A percentile compares a stretch with the other conserved stretches of the same genome.
Evolutionary conservation across 495 filamentous ascomycete species (phyloP).

Genomic region (Hypoxylon cercidicola): DNA sequence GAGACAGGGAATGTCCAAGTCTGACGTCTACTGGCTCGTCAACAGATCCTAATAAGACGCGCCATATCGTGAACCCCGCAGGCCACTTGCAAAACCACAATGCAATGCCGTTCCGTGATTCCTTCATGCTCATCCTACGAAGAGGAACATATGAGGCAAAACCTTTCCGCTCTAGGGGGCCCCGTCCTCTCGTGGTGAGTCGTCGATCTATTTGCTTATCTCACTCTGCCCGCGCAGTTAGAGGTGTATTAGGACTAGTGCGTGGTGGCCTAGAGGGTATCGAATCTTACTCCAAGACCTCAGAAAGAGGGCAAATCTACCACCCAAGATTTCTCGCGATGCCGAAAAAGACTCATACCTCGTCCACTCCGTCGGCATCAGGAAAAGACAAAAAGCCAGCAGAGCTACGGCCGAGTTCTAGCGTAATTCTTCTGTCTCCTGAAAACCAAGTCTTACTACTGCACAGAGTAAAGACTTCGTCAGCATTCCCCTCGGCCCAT

Average conservation of each 20-base stretch:
- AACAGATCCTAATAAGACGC: no score
- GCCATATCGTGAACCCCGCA: background rate
- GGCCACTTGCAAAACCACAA: background rate
- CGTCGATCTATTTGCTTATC: constrained; percentile 13
- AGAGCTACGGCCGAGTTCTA: constrained; percentile 53
- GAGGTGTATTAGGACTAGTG: background rate
- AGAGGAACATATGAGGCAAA: background rate
- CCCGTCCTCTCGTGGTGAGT: background rate
- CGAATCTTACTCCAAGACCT: background rate
- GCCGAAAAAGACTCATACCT: constrained; percentile 5
- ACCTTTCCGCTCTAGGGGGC: background rate
- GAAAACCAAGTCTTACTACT: constrained; percentile 88
- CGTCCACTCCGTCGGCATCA: constrained; percentile 4
- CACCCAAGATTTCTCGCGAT: background rate
- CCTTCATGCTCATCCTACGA: background rate
- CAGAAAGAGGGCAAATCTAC: background rate
- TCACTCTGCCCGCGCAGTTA: constrained; percentile 2
- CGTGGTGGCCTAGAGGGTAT: no score
- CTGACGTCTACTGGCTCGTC: background rate
- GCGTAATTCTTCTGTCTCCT: constrained; percentile 86
- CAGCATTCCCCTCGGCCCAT: constrained; percentile 88
- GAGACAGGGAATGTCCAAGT: background rate
- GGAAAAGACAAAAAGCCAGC: constrained; percentile 11
- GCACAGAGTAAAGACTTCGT: constrained; percentile 82
- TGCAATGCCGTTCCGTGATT: constrained; percentile 6